phyloP scores from a whole-genome alignment of 2,329 filamentous ascomycete species.

The Nigrospora oryzae region DNA sequence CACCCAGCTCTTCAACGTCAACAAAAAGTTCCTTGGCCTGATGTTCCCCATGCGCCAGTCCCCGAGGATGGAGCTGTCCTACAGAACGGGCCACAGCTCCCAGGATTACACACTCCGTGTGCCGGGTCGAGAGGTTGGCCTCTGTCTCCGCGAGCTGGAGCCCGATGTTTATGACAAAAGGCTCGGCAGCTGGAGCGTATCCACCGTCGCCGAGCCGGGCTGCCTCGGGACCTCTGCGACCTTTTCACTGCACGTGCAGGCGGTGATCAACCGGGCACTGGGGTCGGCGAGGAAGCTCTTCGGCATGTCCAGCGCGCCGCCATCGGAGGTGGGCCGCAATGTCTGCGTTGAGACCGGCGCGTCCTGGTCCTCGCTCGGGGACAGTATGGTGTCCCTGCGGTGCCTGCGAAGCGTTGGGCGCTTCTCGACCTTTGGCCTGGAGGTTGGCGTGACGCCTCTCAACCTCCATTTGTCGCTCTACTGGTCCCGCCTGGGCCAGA shows the following conservation, averaged over 20 bases:
- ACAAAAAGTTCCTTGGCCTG: conserved; percentile 16
- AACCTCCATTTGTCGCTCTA: conserved; percentile 36
- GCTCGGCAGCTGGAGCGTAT: conserved; percentile 29
- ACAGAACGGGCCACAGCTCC: conserved; percentile 16
- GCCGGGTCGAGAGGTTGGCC: background rate
- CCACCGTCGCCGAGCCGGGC: conserved; percentile 16
- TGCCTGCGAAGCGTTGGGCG: conserved; percentile 31
- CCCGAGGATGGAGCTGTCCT: conserved; percentile 33
- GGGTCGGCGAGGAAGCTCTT: background rate
- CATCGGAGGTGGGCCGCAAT: conserved; percentile 3
- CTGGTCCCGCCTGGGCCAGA: conserved; percentile 36
- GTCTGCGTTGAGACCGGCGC: conserved; percentile 34
- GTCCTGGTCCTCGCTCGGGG: conserved; percentile 23
- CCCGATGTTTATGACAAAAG: conserved; percentile 15
- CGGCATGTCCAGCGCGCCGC: background rate
- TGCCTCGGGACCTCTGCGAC: conserved; percentile 12
- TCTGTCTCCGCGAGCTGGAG: conserved; percentile 20
- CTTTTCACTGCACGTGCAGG: background rate
- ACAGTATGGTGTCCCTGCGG: conserved; percentile 32
- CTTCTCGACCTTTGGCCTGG: conserved; percentile 33
- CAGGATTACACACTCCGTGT: too few relatives aligned
- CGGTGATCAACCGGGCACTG: background rate
- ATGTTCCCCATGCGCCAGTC: conserved; percentile 18
- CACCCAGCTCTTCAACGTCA: conserved; percentile 21
- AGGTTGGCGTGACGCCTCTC: conserved; percentile 30